Base-by-base conservation (phyloP, 164 flowering plant genomes). In the Amborella trichopoda region DNA sequence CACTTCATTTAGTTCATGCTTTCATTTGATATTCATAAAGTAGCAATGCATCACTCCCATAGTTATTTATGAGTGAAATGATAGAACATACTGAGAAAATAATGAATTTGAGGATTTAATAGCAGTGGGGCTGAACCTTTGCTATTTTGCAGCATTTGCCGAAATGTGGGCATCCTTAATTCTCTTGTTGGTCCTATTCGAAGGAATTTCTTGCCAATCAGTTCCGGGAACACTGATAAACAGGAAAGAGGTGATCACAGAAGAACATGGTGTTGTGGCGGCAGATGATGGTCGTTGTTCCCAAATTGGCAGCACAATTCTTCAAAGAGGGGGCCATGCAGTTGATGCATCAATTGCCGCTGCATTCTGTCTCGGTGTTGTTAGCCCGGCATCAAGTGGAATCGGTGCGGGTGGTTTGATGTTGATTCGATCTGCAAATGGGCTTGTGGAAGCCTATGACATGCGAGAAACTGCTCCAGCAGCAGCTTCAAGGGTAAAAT, bases 391-490 rank as follows among this genome's bases (percentile, higher is more conserved):
- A 10, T 74, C 83, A 3, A 81, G 85, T 53, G 85, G 90, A 53
- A 53, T 81, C 40, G 90, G 90, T 0, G n/a, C n/a, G n/a, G 90
- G 90, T 33, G 78, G 69, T 6, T 75, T 79, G 28, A 62, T 82
- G 77, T 47, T 79, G 5, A 6, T 77, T 13, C 65, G 82, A 37
- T 52, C 39, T 39, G 32, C 28, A 24, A 55, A 28, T 60, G 81
- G 77, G 23, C 48, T 39, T 42, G 47, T 62, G 1, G 65, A 63
- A 22, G 81, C 74, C 27, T 68, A 63, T 52, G 86, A 82, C 45
- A 67, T 71, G 72, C 73, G 86, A 60, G 86, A 77, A 71, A 73
- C 69, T 36, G 86, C 91, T 3, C 83, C 86, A 3, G n/a, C 56
- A 41, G 42, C 13, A 13, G 69, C 83, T 56, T 70, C 79, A 2